These are phyloP conservation scores for Phialophora tarda DNA, from an alignment of 2,329 filamentous ascomycete genomes.

Conservation along the genomic window DNA sequence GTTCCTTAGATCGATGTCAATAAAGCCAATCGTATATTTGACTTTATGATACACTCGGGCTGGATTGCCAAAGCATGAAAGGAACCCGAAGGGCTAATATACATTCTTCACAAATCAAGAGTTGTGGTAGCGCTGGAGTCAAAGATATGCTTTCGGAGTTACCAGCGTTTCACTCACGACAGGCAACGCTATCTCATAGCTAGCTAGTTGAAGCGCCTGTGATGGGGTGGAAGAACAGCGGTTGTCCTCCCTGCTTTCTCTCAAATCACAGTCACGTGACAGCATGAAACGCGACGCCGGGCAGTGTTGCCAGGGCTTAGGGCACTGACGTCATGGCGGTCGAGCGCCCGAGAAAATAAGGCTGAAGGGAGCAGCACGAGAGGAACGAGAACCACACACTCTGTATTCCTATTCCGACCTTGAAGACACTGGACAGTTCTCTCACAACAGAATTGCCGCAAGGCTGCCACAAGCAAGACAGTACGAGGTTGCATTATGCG, in stretches of 20 bases:
- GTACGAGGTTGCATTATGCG: not conserved
- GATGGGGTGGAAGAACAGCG: not conserved
- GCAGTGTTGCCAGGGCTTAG: not conserved
- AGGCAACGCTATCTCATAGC: not conserved
- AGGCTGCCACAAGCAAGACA: not conserved
- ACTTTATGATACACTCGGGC: conserved; percentile 90
- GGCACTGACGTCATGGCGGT: not conserved
- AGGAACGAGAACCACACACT: not conserved
- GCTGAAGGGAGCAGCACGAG: not conserved
- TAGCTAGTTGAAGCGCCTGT: not conserved
- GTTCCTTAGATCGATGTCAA: conserved; percentile 72
- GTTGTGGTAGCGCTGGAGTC: not conserved
- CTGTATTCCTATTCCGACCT: not conserved
- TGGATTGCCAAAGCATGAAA: conserved; percentile 83
- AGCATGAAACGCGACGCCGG: not conserved
- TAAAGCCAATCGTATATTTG: conserved; percentile 85
- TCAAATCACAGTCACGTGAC: not conserved
- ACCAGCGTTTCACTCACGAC: not conserved
- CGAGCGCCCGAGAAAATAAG: not conserved
- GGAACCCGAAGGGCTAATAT: not conserved
- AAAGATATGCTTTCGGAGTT: not conserved
- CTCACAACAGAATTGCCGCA: not conserved
- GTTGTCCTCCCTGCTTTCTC: not conserved
- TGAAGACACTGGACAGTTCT: not conserved
- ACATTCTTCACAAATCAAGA: not conserved